Conservation (phyloP, 495 filamentous ascomycete genomes). For the Aspergillus ellipticus region DNA sequence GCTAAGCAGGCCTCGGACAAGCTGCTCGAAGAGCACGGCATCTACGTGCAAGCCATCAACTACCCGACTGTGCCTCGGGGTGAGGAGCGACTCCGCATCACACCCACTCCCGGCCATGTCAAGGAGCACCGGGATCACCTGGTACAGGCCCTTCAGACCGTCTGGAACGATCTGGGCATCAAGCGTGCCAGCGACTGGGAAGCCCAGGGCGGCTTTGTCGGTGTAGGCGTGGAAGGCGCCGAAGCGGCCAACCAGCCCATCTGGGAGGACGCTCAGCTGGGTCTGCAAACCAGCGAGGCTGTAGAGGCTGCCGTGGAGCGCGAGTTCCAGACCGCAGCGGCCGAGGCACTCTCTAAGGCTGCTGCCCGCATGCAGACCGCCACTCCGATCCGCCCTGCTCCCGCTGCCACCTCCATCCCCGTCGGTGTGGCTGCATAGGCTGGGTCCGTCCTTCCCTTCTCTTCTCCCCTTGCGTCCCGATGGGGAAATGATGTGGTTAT, state of each 20-base stretch:
- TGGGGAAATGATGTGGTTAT: conserved; percentile 3
- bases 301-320: conserved; percentile 38
- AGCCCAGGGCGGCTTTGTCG: conserved; percentile 86
- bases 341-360: conserved; percentile 3
- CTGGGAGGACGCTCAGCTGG: conserved; percentile 86
- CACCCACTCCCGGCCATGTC: conserved; percentile 88
- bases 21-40: conserved; percentile 78
- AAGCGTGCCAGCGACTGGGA: conserved; percentile 91
- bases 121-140: conserved; percentile 79
- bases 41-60: conserved; percentile 98
- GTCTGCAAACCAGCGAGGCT: conserved; percentile 48
- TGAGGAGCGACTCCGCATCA: conserved; percentile 92
- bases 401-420: conserved; percentile 24
- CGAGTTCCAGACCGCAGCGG: conserved; percentile 29
- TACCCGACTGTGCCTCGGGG: conserved; percentile 97
- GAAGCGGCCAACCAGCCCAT: conserved; percentile 60
- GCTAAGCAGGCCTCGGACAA: conserved; percentile 87
- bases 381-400: conserved; percentile 20
- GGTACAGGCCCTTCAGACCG: conserved; percentile 76
- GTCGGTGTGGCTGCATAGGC: conserved; percentile 35
- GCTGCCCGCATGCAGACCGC: conserved; percentile 29
- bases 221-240: conserved; percentile 70
- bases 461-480: not conserved
- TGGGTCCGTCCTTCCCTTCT: too few species aligned
- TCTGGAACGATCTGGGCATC: conserved; percentile 84